Evolutionary conservation across 805 yeast species (phyloP).

Genomic region (Yamadazyma paraphyllophila): DNA sequence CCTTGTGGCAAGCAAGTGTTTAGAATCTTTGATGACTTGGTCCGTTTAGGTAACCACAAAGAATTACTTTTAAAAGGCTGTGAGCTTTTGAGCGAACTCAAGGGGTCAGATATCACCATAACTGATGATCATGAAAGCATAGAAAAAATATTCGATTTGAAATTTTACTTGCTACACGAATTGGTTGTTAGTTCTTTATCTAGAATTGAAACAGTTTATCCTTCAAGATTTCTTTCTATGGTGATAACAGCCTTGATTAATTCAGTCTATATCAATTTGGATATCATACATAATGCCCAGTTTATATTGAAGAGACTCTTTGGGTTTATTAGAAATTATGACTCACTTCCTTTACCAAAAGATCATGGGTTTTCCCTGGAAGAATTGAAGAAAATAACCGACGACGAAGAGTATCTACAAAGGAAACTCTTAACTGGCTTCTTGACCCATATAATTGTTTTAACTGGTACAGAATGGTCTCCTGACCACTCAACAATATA

Average conservation of each 20-base stretch:
- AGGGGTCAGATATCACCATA: constrained; percentile 16
- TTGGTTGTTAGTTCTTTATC: constrained; percentile 56
- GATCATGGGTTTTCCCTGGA: constrained; percentile 34
- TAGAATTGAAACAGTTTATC: constrained; percentile 65
- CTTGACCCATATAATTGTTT: constrained; percentile 50
- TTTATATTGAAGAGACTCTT: constrained; percentile 57
- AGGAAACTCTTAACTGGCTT: constrained; percentile 63
- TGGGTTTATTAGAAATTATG: constrained; percentile 53
- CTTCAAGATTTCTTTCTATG: constrained; percentile 77
- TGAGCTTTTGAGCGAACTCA: constrained; percentile 53
- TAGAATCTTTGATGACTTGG: constrained; percentile 59
- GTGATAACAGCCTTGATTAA: constrained; percentile 59
- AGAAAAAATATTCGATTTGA: constrained; percentile 46
- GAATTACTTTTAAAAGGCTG: constrained; percentile 71
- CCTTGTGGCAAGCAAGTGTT: constrained; percentile 40
- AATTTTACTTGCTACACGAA: constrained; percentile 67
- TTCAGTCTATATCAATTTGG: constrained; percentile 41
- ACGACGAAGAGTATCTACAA: constrained; percentile 62
- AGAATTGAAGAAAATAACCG: constrained; percentile 38
- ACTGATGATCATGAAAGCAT: constrained; percentile 11
- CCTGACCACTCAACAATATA: constrained; percentile 10
- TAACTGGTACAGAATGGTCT: constrained; percentile 20
- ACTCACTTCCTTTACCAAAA: constrained; percentile 39
- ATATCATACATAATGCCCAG: constrained; percentile 16
- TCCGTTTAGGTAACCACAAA: constrained; percentile 73